Evolutionary conservation across 306 rosid genomes (phyloP), one percentile per base, ranked within the genome.

Genomic region (Pachyrhizus erosus): DNA sequence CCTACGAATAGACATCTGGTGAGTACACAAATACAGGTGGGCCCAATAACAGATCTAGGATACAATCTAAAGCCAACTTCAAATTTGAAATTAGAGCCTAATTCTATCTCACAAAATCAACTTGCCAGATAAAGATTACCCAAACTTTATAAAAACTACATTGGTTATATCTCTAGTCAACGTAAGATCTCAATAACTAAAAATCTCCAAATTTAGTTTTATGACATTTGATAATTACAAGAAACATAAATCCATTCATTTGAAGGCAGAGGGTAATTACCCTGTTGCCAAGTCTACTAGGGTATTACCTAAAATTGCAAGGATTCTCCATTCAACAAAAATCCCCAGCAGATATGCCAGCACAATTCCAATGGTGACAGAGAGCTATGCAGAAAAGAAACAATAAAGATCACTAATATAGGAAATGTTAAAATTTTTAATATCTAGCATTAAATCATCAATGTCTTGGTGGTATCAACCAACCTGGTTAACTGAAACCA

Each of bases 401-500:
- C 5, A 71, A 42, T 73, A 48, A 65, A 81, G 27, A 33, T 81
- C 29, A 77, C 67, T 33, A 60, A 66, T 39, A 5, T 15, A 70
- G 3, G 40, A 33, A 76, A 49, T 84, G 39, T 8, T 45, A 20
- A 45, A 45, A 68, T 8, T 64, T 39, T 73, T 40, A 18, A 21
- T 18, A 70, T 40, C n/a, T 40, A 34, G 48, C 55, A 46, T 27
- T 15, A 70, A 52, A 62, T 51, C 78, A 75, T 54, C 21, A 70
- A 65, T 46, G 20, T 66, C 23, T 73, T 62, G 17, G 51, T 49
- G 54, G 85, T 71, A 80, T 69, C 65, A 61, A 75, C 90, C 57
- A 83, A 96, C 99, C 98, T 96, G 99, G 80, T 92, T 91, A 67
- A 96, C 94, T 27, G 99, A 86, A 68, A 86, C 98, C 52, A 96